Evolutionary conservation across 78 protist species (phyloP), one percentile per base, ranked within the genome.

Genomic region (Cyanophora paradoxa): DNA sequence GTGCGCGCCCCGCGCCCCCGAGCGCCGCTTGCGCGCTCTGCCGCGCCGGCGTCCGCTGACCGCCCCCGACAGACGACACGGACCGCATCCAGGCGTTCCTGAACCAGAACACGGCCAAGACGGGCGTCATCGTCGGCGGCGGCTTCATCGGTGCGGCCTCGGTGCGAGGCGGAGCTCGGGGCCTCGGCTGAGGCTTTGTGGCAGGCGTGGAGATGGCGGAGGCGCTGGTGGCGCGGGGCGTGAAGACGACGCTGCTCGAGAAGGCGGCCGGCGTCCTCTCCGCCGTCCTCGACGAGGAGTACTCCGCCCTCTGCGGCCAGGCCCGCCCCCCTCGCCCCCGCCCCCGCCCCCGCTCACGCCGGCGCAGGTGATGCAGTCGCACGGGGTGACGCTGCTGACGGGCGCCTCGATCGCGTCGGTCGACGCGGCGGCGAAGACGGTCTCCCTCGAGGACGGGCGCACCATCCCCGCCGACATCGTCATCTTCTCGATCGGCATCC

Each of bases 91-190:
- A 3, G 30, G 20, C 1, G 10, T 46, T 54, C 62, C 37, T 80
- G n/a, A 17, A 37, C 1, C 28, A 56, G 42, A 41, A 33, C 16
- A 17, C 37, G n/a, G 37, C 37, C 13, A 54, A 39, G 65, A 50
- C 13, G 1, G 80, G 68, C 4, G 59, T 39, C 48, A 59, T 76
- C 36, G 64, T 68, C 17, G 90, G 90, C n/a, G 90, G 73, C 56
- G 91, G 91, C 44, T 87, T 83, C 58, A 76, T 87, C 50, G 91
- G 64, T 14, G 36, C n/a, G n/a, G n/a, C n/a, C n/a, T n/a, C n/a
- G n/a, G n/a, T n/a, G n/a, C n/a, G n/a, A n/a, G n/a, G n/a, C n/a
- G n/a, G n/a, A n/a, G n/a, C n/a, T n/a, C n/a, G n/a, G n/a, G n/a
- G n/a, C n/a, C n/a, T n/a, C n/a, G n/a, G n/a, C n/a, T n/a, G n/a